Evolutionary conservation across 768 basidiomycete genomes (phyloP).

Genomic region (Hemileccinum impolitum): DNA sequence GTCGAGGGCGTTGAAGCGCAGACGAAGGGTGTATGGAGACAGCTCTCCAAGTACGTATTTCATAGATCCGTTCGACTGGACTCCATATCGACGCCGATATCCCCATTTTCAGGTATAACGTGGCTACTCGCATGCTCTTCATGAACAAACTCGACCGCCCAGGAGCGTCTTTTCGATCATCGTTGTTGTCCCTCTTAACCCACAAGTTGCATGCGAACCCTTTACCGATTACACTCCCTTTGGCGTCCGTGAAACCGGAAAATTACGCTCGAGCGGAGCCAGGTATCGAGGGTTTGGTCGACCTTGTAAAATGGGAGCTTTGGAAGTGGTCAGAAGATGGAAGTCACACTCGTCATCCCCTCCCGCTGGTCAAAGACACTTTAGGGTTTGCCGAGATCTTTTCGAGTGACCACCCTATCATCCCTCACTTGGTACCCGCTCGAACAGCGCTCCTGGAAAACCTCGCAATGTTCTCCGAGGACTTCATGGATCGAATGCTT

Average conservation of each 20-base stretch:
- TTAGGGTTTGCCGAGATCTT: constrained; percentile 44
- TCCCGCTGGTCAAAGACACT: constrained; percentile 51
- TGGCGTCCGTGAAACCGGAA: constrained; percentile 68
- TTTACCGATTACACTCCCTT: constrained; percentile 63
- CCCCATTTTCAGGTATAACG: constrained; percentile 58
- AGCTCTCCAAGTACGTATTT: constrained; percentile 71
- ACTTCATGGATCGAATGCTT: constrained; percentile 73
- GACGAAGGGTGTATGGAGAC: constrained; percentile 85
- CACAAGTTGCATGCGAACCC: constrained; percentile 77
- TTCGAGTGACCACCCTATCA: constrained; percentile 59
- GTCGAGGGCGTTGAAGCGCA: constrained; percentile 92
- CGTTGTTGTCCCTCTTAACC: constrained; percentile 67
- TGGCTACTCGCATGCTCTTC: constrained; percentile 74
- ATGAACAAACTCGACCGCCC: constrained; percentile 87
- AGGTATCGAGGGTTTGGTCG: constrained; percentile 80
- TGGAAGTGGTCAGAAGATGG: constrained; percentile 69
- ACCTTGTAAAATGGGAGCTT: constrained; percentile 79
- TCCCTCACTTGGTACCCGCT: constrained; percentile 63
- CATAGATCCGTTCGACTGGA: not conserved
- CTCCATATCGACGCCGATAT: constrained; percentile 1
- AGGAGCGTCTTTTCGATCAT: constrained; percentile 74
- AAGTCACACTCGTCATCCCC: constrained; percentile 36
- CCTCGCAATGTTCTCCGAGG: constrained; percentile 76
- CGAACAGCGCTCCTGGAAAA: constrained; percentile 72
- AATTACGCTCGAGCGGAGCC: constrained; percentile 75